Conservation (phyloP, 257 asterid species). For the Verbascum thapsus region DNA sequence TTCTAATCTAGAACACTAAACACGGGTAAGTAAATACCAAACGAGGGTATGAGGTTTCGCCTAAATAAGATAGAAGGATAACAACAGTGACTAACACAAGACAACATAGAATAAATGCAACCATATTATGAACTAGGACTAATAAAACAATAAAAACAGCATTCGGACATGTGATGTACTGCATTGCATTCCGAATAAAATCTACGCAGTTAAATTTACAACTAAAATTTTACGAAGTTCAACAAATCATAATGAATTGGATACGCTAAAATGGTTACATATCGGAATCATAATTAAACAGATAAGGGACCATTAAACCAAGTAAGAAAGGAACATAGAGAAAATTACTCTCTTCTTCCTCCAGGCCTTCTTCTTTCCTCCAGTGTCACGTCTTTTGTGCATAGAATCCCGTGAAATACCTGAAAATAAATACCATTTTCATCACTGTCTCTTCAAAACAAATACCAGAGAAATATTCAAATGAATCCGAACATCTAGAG, state of each 20-base stretch:
- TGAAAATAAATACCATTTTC: conserved; percentile 22
- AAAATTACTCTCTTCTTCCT: conserved; percentile 81
- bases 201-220: not conserved
- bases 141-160: not conserved
- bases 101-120: not conserved
- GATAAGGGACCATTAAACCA: not conserved
- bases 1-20: not conserved
- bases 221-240: not conserved
- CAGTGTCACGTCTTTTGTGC: conserved; percentile 93
- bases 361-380: conserved; percentile 89
- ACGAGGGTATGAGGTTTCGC: not conserved
- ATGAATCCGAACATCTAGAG: not conserved
- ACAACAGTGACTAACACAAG: not conserved
- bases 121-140: not conserved
- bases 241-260: not conserved
- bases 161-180: not conserved
- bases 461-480: not conserved
- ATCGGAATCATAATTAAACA: not conserved
- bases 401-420: conserved; percentile 89
- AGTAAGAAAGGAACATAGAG: not conserved
- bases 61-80: not conserved
- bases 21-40: not conserved
- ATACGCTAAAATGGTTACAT: not conserved
- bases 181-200: not conserved
- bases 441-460: not conserved